phyloP scores from a whole-genome alignment of 2,329 filamentous ascomycete genomes.

The Onygena corvina region DNA sequence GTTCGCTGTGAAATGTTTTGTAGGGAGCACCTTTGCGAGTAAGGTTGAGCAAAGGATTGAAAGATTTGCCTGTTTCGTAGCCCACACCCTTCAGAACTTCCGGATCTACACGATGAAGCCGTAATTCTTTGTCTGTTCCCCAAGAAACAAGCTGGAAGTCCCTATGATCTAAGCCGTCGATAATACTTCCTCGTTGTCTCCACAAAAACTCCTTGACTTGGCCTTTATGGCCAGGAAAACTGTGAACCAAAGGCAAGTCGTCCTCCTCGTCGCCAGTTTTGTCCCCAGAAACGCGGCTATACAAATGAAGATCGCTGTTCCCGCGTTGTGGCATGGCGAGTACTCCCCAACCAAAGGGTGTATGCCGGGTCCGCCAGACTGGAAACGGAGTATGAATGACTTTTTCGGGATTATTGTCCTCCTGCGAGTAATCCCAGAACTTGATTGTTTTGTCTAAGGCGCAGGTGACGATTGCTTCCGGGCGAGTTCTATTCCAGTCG shows the following conservation, averaged over 20 bases:
- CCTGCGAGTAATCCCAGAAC: constrained; percentile 69
- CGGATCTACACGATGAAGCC: constrained; percentile 60
- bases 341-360: constrained; percentile 75
- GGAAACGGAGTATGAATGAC: constrained; percentile 74
- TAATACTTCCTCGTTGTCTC: constrained; percentile 60
- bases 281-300: constrained; percentile 47
- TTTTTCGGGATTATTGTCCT: constrained; percentile 55
- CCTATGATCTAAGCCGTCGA: constrained; percentile 62
- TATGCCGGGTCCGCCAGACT: constrained; percentile 82
- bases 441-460: constrained; percentile 87
- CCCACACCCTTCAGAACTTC: constrained; percentile 56
- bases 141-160: constrained; percentile 91
- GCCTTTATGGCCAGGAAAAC: constrained; percentile 44
- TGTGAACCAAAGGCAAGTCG: constrained; percentile 36
- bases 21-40: constrained; percentile 78
- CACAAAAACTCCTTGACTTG: constrained; percentile 86
- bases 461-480: constrained; percentile 67
- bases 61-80: constrained; percentile 55
- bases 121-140: constrained; percentile 74
- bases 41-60: constrained; percentile 53
- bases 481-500: constrained; percentile 76
- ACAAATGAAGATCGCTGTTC: constrained; percentile 72
- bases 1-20: constrained; percentile 61
- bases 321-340: constrained; percentile 87
- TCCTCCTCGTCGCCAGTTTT: constrained; percentile 22